phyloP scores from a whole-genome alignment of 1,284 basidiomycete species.

The Golubevia pallescens region DNA sequence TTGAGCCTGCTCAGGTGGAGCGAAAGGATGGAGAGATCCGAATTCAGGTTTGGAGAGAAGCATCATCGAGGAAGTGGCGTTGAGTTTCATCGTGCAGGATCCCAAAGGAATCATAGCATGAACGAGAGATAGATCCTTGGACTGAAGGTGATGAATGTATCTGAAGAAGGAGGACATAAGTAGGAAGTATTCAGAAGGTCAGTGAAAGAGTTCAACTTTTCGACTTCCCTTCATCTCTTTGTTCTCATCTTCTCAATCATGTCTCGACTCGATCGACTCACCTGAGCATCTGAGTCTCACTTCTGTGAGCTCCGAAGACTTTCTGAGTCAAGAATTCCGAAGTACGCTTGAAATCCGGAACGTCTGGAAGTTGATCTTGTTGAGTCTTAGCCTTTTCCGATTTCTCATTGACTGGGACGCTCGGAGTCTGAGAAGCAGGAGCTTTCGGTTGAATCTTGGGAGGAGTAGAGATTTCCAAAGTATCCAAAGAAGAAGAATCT shows the following conservation, averaged over 20 bases:
- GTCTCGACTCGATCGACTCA: constrained; percentile 60
- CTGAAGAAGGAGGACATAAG: constrained; percentile 8
- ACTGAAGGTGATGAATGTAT: constrained; percentile 87
- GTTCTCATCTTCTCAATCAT: background rate
- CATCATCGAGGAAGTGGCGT: constrained; percentile 56
- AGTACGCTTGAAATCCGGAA: constrained; percentile 71
- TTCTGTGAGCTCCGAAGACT: constrained; percentile 88
- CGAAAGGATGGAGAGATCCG: constrained; percentile 52
- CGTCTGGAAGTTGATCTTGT: constrained; percentile 24
- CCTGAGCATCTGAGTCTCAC: constrained; percentile 96
- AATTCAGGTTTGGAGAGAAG: constrained; percentile 56
- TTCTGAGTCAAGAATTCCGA: constrained; percentile 82
- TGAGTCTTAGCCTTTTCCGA: constrained; percentile 13
- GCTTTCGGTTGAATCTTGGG: constrained; percentile 13
- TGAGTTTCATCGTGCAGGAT: constrained; percentile 68
- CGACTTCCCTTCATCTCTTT: background rate
- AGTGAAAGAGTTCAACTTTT: background rate
- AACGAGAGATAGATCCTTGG: constrained; percentile 91
- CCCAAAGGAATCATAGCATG: constrained; percentile 98
- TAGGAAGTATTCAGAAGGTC: background rate
- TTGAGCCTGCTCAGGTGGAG: constrained; percentile 53
- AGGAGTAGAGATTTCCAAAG: constrained; percentile 30
- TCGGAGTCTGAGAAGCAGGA: constrained; percentile 4
- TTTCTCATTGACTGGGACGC: constrained; percentile 12
- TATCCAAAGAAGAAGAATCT: constrained; percentile 30